Evolutionary conservation across 2,329 filamentous ascomycete genomes (phyloP), one percentile per base, ranked within the genome.

Genomic region (Rhynchosporium graminicola): DNA sequence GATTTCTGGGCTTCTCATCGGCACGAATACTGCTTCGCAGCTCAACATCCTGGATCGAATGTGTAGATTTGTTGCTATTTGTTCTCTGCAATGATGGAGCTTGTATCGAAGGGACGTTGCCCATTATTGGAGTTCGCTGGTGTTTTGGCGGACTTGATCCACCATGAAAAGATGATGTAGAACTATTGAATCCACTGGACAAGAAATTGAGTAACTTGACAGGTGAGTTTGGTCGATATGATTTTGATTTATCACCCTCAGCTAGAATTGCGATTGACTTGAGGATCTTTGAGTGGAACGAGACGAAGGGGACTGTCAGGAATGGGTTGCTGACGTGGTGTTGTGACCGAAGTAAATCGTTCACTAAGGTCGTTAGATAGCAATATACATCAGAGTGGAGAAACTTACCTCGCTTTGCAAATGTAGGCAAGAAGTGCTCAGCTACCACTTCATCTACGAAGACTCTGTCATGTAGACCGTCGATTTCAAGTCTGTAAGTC

Each of bases 191-290:
- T 61, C 82, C 83, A 29, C 86, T 84, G 40, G 86, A 84, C 70
- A 96, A 86, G 59, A 97, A 85, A 0, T 93, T 96, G 15, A 98
- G 80, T 71, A 97, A 82, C 74, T 97, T 98, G 54, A 96, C 91
- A 0, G 94, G 93, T 0, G 93, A 97, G n/a, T 88, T 85, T 4
- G 87, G 87, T 9, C 94, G 82, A 72, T 91, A 90, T 0, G 86
- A 87, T 60, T 83, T 83, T 10, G 85, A 83, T 74, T 85, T 89
- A 71, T 87, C 85, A 0, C 83, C 81, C 46, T 87, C 83, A 38
- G 85, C 79, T 26, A 84, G 80, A 46, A 90, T 80, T 52, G 83
- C 83, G 29, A 97, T 78, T 3, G 87, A 86, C 40, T 88, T 87
- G 33, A 97, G 80, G 2, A 91, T 85, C 65, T 92, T 92, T 51